These are phyloP conservation scores for Alternaria rosae DNA, from an alignment of 2,329 filamentous ascomycete genomes.

Conservation along the genomic window DNA sequence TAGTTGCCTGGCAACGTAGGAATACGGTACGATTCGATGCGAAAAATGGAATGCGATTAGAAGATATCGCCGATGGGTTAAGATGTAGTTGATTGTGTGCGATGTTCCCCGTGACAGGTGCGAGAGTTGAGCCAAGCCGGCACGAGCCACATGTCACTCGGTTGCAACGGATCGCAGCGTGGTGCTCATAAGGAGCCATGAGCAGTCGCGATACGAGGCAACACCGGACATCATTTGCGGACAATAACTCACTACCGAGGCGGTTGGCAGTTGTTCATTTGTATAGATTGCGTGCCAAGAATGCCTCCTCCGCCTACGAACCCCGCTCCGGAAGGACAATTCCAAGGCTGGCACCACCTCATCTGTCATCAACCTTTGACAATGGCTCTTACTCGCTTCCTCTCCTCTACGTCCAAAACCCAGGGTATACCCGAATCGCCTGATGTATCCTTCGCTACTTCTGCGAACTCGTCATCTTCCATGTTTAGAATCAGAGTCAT, in stretches of 20 bases:
- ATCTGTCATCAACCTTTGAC: slow-evolving; percentile 54
- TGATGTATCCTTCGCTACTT: slow-evolving; percentile 62
- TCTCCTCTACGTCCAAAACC: slow-evolving; percentile 77
- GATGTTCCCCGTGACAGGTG: neutral
- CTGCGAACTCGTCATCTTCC: slow-evolving; percentile 96
- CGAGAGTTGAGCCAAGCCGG: slow-evolving; percentile 14
- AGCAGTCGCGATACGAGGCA: neutral
- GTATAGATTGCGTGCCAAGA: slow-evolving; percentile 30
- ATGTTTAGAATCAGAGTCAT: slow-evolving; percentile 88
- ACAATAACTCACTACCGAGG: neutral
- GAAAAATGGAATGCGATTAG: neutral
- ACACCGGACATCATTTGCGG: neutral
- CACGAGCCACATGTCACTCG: slow-evolving; percentile 6
- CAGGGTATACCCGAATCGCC: slow-evolving; percentile 70
- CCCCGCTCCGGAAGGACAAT: neutral
- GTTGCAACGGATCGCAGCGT: neutral
- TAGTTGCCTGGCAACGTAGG: neutral
- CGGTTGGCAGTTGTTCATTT: slow-evolving; percentile 7
- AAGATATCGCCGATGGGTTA: neutral
- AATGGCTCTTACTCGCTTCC: slow-evolving; percentile 73
- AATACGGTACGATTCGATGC: neutral
- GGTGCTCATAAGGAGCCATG: neutral
- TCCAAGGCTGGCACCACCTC: no score
- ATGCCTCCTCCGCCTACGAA: neutral
- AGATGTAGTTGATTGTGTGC: neutral